Evolutionary conservation across 73 alveolate species (phyloP), one percentile per base, ranked within the genome.

Genomic region (Breviolum minutum): DNA sequence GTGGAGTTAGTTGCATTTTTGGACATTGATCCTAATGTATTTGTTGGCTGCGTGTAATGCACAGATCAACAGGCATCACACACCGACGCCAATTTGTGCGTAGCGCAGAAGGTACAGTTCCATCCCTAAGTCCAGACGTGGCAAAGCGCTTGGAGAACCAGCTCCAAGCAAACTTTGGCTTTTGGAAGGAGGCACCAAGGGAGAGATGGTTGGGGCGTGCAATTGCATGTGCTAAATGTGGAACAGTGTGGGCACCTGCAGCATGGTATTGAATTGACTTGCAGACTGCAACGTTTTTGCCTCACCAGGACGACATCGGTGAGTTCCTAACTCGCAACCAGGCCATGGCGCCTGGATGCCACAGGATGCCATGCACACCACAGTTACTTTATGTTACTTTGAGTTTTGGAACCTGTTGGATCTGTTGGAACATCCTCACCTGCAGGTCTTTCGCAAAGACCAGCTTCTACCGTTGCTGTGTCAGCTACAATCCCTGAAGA

Each of bases 111-210:
- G 83, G 83, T 73, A 19, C 22, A 73, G 48, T 77, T 77, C 86
- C 86, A 29, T 77, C 86, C 26, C 90, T 81, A 20, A 81, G 90
- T 48, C 66, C 60, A 0, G 93, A 84, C 74, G 93, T 61, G 73
- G 76, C 74, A 9, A 61, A 84, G 93, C 76, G 93, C 93, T 26
- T 84, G 93, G 93, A 84, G 93, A 84, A 84, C 29, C 93, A 84
- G n/a, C 60, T 84, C 22, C 73, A 61, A 14, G 93, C 93, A 61
- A 61, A 54, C 93, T 84, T 84, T 61, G 93, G 93, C 76, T 84
- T 11, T 61, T 84, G 93, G 93, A 60, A 54, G 29, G n/a, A 84
- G 93, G 93, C 8, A 22, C 74, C 76, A 48, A 14, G 12, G 69
- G 63, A 7, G n/a, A n/a, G n/a, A n/a, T n/a, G n/a, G n/a, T n/a